These are phyloP conservation scores for Diaporthe sp. DNA, from an alignment of 2,329 filamentous ascomycete species.

Conservation along the genomic window DNA sequence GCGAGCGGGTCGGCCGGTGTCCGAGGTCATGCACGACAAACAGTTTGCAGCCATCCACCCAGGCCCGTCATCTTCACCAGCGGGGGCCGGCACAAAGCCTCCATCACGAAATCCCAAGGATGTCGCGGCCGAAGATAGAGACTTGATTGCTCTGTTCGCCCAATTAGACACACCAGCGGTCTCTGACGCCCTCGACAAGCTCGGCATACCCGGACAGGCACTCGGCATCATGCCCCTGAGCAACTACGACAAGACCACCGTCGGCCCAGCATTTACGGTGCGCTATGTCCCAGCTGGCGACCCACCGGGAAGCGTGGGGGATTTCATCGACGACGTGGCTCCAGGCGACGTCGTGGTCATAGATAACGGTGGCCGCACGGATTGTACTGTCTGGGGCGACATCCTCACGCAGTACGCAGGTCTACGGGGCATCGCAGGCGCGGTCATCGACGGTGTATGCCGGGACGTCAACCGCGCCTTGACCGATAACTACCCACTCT, in stretches of 20 bases:
- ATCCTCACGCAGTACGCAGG: background rate
- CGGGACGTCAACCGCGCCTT: background rate
- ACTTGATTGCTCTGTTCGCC: background rate
- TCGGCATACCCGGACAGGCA: background rate
- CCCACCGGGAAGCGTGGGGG: background rate
- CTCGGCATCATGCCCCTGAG: background rate
- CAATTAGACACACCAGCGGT: background rate
- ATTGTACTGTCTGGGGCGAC: conserved; percentile 2
- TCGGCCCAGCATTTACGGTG: background rate
- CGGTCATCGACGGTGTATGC: conserved; percentile 1
- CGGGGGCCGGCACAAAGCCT: background rate
- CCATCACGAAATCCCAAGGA: background rate
- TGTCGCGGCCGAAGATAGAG: background rate
- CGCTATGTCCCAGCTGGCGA: background rate
- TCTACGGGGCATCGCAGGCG: background rate
- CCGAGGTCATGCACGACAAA: conserved; percentile 16
- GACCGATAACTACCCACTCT: background rate
- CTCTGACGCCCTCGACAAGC: background rate
- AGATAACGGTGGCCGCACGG: conserved; percentile 8
- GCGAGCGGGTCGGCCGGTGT: background rate
- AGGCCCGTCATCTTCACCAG: background rate
- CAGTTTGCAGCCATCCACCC: conserved; percentile 4
- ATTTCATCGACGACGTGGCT: conserved; percentile 1
- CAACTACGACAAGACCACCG: background rate
- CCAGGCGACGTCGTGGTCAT: background rate